Evolutionary conservation across 768 basidiomycete species (phyloP).

Genomic region (Sutorius australiensis): DNA sequence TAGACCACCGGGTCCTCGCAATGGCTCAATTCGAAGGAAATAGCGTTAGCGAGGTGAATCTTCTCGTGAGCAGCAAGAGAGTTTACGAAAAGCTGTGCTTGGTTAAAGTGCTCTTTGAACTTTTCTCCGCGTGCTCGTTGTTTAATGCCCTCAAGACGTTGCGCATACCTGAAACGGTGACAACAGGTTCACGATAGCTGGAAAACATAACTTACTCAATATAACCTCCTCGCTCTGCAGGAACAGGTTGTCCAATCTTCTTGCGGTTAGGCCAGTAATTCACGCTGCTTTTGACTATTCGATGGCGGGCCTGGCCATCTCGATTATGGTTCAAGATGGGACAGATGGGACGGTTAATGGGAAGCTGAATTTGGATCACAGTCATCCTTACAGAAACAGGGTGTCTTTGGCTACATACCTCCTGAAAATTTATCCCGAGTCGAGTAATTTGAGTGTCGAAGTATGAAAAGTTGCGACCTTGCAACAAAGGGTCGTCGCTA

Average conservation of each 20-base stretch:
- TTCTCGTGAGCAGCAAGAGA: constrained; percentile 69
- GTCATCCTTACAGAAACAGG: not conserved
- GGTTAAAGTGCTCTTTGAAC: constrained; percentile 73
- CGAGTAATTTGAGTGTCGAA: constrained; percentile 82
- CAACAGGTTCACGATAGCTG: not conserved
- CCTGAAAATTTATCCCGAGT: constrained; percentile 76
- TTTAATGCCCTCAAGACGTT: constrained; percentile 52
- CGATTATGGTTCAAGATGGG: constrained; percentile 70
- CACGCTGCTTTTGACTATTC: constrained; percentile 52
- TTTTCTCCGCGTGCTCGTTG: constrained; percentile 63
- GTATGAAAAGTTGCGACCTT: constrained; percentile 84
- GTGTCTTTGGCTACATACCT: constrained; percentile 34
- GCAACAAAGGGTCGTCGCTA: constrained; percentile 76
- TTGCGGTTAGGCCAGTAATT: constrained; percentile 87
- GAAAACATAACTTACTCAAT: constrained; percentile 39
- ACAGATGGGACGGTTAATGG: constrained; percentile 79
- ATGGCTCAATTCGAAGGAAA: constrained; percentile 82
- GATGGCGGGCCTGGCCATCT: constrained; percentile 55
- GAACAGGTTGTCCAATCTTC: constrained; percentile 44
- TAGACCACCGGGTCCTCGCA: constrained; percentile 75
- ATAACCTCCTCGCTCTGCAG: constrained; percentile 53
- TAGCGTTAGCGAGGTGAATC: constrained; percentile 62
- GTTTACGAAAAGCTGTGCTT: constrained; percentile 81
- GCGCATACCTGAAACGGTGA: constrained; percentile 38
- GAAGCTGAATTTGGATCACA: constrained; percentile 43